phyloP scores from a whole-genome alignment of 2,329 filamentous ascomycete genomes.

The Trichophyton benhamiae region DNA sequence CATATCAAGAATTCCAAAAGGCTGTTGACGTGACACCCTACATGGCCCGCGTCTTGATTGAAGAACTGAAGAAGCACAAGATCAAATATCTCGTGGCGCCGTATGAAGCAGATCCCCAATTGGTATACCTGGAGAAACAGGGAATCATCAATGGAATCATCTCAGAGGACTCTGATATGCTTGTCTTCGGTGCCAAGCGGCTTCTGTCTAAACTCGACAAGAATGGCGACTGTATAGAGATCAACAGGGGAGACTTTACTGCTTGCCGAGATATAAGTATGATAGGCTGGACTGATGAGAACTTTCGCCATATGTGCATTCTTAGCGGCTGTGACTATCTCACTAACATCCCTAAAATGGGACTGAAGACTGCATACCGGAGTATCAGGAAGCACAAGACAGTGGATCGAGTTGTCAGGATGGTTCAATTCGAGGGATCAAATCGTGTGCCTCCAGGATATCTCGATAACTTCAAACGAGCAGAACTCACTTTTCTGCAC shows the following conservation, averaged over 20 bases:
- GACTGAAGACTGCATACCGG: slow-evolving; percentile 84
- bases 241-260: slow-evolving; percentile 79
- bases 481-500: slow-evolving; percentile 84
- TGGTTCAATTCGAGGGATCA: slow-evolving; percentile 82
- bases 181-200: slow-evolving; percentile 87
- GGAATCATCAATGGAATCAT: slow-evolving; percentile 78
- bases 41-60: slow-evolving; percentile 86
- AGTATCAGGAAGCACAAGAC: slow-evolving; percentile 83
- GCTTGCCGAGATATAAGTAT: slow-evolving; percentile 78
- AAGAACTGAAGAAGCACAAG: slow-evolving; percentile 69
- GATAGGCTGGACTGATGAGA: slow-evolving; percentile 78
- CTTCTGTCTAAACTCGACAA: slow-evolving; percentile 89
- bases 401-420: slow-evolving; percentile 66
- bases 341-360: slow-evolving; percentile 70
- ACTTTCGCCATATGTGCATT: slow-evolving; percentile 93
- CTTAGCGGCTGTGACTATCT: slow-evolving; percentile 94
- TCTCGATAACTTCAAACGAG: slow-evolving; percentile 65
- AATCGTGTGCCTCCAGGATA: slow-evolving; percentile 70
- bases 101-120: slow-evolving; percentile 94
- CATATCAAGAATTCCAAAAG: slow-evolving; percentile 80
- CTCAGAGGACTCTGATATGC: slow-evolving; percentile 89
- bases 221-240: slow-evolving; percentile 83
- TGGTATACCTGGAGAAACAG: slow-evolving; percentile 81
- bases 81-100: slow-evolving; percentile 87
- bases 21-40: slow-evolving; percentile 89